Evolutionary conservation across 129 eudicot species (phyloP), one percentile per base, ranked within the genome.

Genomic region (Calendula officinalis): DNA sequence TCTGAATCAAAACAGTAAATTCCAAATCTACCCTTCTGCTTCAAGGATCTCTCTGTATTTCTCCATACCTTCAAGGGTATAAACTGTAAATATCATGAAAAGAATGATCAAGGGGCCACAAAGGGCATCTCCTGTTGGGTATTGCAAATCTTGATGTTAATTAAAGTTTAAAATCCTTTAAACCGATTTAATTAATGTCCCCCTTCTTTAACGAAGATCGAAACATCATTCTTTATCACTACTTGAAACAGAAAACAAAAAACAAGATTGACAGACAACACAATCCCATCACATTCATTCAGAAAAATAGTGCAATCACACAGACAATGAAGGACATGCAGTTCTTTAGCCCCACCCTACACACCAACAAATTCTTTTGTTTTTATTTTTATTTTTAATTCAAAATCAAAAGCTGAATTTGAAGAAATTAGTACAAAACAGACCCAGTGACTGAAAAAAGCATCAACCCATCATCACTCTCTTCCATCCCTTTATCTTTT

Each of bases 361-460:
- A 27, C 30, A 22, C 30, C 30, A 22, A 22, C 30, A 2, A 22
- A 22, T 22, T 22, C 30, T 22, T 22, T 22, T 22, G 2, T 22
- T 22, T 22, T 22, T 22, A 22, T 22, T 22, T 22, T 22, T 22
- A 22, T 22, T 22, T 22, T 22, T 22, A 61, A 61, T 56, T 68
- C 66, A 56, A 71, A 75, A 60, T 72, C 74, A 81, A 81, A 81
- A 81, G 86, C 80, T 62, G 71, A 70, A 57, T 45, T 22, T 22
- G 30, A 22, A 14, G 7, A 62, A 62, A 16, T 46, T 71, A 68
- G 41, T 39, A 54, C 67, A 74, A 46, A 52, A 72, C 78, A 51
- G 41, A 60, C 71, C 74, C 70, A 70, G 78, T 70, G 61, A 54
- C 78, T 73, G 78, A 61, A 66, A 66, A 67, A 77, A 77, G 68